Evolutionary conservation across 805 yeast genomes (phyloP), one percentile per base, ranked within the genome.

Genomic region (Zygosaccharomyces kombuchaensis): DNA sequence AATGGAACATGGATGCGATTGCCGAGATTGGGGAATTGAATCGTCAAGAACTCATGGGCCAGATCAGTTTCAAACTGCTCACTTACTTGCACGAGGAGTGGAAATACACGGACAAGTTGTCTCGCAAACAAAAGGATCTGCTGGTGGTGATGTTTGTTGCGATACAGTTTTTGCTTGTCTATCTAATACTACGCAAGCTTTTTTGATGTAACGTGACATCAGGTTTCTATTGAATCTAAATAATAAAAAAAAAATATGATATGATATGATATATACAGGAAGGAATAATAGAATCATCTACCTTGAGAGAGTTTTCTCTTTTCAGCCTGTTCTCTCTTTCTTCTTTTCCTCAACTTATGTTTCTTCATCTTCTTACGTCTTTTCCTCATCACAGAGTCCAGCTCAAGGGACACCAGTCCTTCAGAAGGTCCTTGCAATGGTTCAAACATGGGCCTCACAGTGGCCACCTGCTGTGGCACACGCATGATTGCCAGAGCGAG

Each of bases 361-460:
- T 90, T 87, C 80, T 91, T 93, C 97, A 93, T 93, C 77, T 89
- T 91, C 67, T 87, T 80, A 70, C 87, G 80, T 73, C 99, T 82
- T 64, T 86, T 86, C 67, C 93, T 78, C 67, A 82, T 69, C 29
- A 86, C 95, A 9, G 89, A 82, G 57, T 85, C 88, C 56, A 77
- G 61, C 50, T 72, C 59, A 57, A 79, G 31, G 19, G 22, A 27
- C 31, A 19, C 17, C 21, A n/a, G 14, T 36, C n/a, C 16, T 10
- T 27, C 14, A n/a, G 16, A n/a, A 13, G 46, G 46, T 16, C 32
- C 38, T 10, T 29, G 30, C 31, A 35, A 36, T 10, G 30, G 37
- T 16, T 26, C 39, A 26, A 34, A 23, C 34, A 16, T 37, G 16
- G 34, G 39, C n/a, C 34, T 16, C 29, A 42, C 29, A 31, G 14